Percentiles rank a stretch among this genome's conserved stretches.
Evolutionary conservation across 441 rosid genomes (phyloP).

Genomic region (Breynia disticha): DNA sequence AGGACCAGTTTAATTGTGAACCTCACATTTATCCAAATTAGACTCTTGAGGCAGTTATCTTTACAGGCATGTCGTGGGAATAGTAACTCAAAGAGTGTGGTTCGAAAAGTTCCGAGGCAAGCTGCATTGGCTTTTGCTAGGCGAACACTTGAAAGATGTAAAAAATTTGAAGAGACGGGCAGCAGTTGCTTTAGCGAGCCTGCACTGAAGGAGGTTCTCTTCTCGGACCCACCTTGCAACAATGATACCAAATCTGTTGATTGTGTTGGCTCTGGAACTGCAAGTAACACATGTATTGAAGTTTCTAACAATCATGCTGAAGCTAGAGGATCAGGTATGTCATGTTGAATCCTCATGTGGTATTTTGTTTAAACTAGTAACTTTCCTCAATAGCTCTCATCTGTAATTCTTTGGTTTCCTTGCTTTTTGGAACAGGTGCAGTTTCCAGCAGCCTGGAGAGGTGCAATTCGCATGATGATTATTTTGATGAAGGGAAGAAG

Average conservation of each 20-base stretch:
- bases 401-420: slow-evolving; percentile 1
- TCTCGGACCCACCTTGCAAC: slow-evolving; percentile 46
- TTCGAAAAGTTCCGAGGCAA: slow-evolving; percentile 69
- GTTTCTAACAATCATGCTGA: slow-evolving; percentile 57
- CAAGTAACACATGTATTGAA: slow-evolving; percentile 76
- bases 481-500: slow-evolving; percentile 33
- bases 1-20: no score
- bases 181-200: slow-evolving; percentile 74
- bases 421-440: slow-evolving; percentile 39
- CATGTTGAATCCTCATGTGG: slow-evolving; percentile 7
- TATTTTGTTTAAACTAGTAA: not conserved
- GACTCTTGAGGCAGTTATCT: slow-evolving; percentile 7
- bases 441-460: slow-evolving; percentile 45
- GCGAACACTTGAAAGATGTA: slow-evolving; percentile 69
- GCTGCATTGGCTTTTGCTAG: slow-evolving; percentile 60
- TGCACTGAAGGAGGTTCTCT: slow-evolving; percentile 58
- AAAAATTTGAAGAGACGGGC: slow-evolving; percentile 64
- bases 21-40: not conserved
- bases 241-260: slow-evolving; percentile 70
- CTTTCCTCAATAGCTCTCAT: no score
- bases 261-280: slow-evolving; percentile 90
- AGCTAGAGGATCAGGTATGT: slow-evolving; percentile 70
- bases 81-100: slow-evolving; percentile 39
- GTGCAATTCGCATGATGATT: slow-evolving; percentile 23
- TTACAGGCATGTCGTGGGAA: slow-evolving; percentile 70